Percentiles rank a stretch among this genome's conserved stretches.
Evolutionary conservation across 2,329 filamentous ascomycete genomes (phyloP).

Genomic region (Fusarium equiseti): DNA sequence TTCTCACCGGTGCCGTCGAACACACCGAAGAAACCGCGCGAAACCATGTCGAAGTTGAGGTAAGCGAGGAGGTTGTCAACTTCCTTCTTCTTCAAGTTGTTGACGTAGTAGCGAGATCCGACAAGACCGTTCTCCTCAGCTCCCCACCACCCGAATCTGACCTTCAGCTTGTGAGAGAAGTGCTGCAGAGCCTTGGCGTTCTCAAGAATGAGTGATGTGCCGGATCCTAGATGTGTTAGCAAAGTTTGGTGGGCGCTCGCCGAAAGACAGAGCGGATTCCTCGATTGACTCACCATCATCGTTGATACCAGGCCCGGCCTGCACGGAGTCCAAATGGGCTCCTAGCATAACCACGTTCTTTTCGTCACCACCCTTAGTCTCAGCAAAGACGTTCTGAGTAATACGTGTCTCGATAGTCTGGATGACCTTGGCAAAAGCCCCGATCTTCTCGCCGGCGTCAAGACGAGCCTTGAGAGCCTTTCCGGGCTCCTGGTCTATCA

Average conservation of each 20-base stretch:
- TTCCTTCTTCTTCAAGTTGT: constrained; percentile 50
- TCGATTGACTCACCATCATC: constrained; percentile 52
- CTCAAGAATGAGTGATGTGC: constrained; percentile 56
- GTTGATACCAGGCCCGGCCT: constrained; percentile 60
- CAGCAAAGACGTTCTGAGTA: constrained; percentile 60
- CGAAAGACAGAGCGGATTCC: not conserved
- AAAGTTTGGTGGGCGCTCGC: accelerated
- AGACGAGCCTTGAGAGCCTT: constrained; percentile 48
- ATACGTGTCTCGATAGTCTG: constrained; percentile 54
- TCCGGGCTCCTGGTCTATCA: constrained; percentile 50
- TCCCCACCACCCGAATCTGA: constrained; percentile 60
- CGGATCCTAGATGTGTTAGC: constrained; percentile 47
- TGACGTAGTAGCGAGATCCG: constrained; percentile 54
- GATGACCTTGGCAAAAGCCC: constrained; percentile 53
- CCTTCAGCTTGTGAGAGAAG: constrained; percentile 52
- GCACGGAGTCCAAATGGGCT: constrained; percentile 59
- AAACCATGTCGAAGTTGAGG: constrained; percentile 59
- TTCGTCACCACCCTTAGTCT: constrained; percentile 59
- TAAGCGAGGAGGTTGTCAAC: constrained; percentile 54
- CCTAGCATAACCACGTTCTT: constrained; percentile 58
- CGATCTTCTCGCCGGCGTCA: constrained; percentile 50
- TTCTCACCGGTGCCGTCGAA: constrained; percentile 54
- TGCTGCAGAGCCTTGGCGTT: constrained; percentile 55
- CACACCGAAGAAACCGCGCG: constrained; percentile 52
- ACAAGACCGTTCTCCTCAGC: constrained; percentile 59